Evolutionary conservation across 2,329 filamentous ascomycete species (phyloP).

Genomic region (Cladophialophora bantiana): DNA sequence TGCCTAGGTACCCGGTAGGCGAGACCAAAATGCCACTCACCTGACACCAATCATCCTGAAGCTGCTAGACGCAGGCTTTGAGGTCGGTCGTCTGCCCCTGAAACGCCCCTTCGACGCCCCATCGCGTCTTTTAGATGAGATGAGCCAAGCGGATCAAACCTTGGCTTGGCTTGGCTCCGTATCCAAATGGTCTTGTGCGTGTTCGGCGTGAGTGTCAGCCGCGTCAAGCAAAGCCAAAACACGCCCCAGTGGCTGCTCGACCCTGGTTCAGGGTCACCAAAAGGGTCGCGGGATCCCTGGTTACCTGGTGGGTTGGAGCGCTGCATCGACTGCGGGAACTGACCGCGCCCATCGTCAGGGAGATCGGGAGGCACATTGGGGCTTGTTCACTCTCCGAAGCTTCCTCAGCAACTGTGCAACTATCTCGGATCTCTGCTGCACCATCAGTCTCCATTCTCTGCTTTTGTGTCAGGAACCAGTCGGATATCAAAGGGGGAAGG

Average conservation of each 20-base stretch:
- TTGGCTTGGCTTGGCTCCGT: conserved; percentile 15
- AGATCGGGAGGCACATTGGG: neutral
- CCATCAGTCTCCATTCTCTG: conserved; percentile 9
- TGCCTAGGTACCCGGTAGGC: neutral
- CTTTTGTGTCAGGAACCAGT: conserved; percentile 14
- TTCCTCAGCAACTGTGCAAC: conserved; percentile 8
- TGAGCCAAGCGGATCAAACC: conserved; percentile 22
- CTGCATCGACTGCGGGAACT: neutral
- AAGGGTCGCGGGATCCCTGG: neutral
- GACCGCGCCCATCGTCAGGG: neutral
- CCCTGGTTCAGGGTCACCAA: conserved; percentile 4
- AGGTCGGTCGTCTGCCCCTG: conserved; percentile 10
- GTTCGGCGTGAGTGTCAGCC: conserved; percentile 19
- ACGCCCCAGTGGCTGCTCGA: neutral
- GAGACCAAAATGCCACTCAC: neutral
- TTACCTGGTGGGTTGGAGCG: too few relatives aligned
- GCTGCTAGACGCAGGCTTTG: neutral
- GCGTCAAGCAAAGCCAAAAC: conserved; percentile 5
- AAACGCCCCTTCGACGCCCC: conserved; percentile 17
- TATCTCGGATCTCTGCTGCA: conserved; percentile 25
- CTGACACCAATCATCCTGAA: neutral
- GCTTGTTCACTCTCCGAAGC: neutral
- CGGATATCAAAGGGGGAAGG: conserved; percentile 11
- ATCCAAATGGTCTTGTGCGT: conserved; percentile 13
- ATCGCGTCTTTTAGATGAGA: conserved; percentile 18